Conservation (phyloP, 192 early-diverging fungal species). For the Lobulomyces angularis region DNA sequence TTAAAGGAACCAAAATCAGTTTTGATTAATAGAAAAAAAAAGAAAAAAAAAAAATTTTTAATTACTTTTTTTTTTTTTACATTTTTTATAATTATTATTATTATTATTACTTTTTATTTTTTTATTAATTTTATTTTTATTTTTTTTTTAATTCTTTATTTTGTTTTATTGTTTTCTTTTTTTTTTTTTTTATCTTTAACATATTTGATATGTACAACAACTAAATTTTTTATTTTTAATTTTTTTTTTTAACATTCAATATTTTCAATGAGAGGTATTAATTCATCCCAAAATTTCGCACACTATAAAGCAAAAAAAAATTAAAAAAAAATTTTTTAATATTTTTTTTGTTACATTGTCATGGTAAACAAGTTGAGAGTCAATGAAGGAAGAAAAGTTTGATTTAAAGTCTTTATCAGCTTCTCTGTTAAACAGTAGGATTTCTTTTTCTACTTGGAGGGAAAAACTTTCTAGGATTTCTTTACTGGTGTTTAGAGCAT, state of each 20-base stretch:
- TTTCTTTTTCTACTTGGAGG: slow-evolving; percentile 66
- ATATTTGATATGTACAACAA: slow-evolving; percentile 37
- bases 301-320: slow-evolving; percentile 23
- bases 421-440: slow-evolving; percentile 58
- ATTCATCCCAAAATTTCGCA: slow-evolving; percentile 63
- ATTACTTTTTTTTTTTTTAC: too few species aligned
- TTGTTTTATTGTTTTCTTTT: neutral
- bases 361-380: slow-evolving; percentile 75
- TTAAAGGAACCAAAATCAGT: too few species aligned
- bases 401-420: slow-evolving; percentile 69
- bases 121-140: too few species aligned
- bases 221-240: slow-evolving; percentile 5
- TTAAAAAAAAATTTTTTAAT: neutral
- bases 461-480: slow-evolving; percentile 62
- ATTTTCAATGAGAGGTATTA: slow-evolving; percentile 69
- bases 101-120: slow-evolving; percentile 1
- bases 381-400: slow-evolving; percentile 61
- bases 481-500: slow-evolving; percentile 65
- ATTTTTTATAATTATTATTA: too few species aligned
- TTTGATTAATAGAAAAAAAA: too few species aligned
- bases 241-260: slow-evolving; percentile 17
- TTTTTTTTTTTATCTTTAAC: slow-evolving; percentile 11
- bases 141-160: slow-evolving; percentile 1
- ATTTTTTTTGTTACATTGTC: slow-evolving; percentile 40
- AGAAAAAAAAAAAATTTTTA: too few species aligned